Evolutionary conservation across 2,329 filamentous ascomycete species (phyloP).

Genomic region (Alternaria angustiovoidea): DNA sequence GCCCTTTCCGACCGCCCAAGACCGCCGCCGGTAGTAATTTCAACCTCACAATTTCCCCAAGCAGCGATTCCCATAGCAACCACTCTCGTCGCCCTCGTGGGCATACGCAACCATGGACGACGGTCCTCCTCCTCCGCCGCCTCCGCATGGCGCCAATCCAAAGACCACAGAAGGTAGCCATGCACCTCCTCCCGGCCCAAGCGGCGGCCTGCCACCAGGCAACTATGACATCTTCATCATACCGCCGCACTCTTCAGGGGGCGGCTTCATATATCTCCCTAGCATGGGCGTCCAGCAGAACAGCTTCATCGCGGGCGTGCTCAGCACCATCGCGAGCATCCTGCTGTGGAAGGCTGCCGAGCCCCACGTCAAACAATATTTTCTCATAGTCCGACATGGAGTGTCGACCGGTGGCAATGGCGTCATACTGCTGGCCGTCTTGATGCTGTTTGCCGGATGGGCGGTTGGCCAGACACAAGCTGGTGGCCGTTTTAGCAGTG

Average conservation of each 20-base stretch:
- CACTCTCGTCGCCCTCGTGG: constrained; percentile 33
- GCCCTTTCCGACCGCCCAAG: constrained; percentile 18
- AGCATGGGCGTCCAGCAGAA: constrained; percentile 86
- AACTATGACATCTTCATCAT: constrained; percentile 99
- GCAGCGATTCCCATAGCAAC: constrained; percentile 21
- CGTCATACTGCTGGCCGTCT: constrained; percentile 74
- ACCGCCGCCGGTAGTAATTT: constrained; percentile 9
- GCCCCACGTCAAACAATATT: constrained; percentile 78
- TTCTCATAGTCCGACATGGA: constrained; percentile 70
- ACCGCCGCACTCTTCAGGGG: constrained; percentile 86
- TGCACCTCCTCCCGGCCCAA: constrained; percentile 28
- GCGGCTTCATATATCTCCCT: constrained; percentile 92
- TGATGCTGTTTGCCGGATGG: constrained; percentile 81
- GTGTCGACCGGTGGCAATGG: constrained; percentile 68
- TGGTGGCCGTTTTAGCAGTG: constrained; percentile 53
- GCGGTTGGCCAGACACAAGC: constrained; percentile 71
- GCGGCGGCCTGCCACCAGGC: constrained; percentile 76
- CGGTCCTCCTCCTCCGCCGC: constrained; percentile 75
- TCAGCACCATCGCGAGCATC: constrained; percentile 75
- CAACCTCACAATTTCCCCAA: constrained; percentile 5
- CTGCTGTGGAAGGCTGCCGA: constrained; percentile 76
- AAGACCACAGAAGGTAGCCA: constrained; percentile 59
- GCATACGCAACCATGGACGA: constrained; percentile 48
- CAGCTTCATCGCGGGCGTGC: constrained; percentile 89
- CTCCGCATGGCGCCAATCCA: constrained; percentile 83